Evolutionary conservation across 73 alveolate genomes (phyloP).

Genomic region (Paramecium bursaria): DNA sequence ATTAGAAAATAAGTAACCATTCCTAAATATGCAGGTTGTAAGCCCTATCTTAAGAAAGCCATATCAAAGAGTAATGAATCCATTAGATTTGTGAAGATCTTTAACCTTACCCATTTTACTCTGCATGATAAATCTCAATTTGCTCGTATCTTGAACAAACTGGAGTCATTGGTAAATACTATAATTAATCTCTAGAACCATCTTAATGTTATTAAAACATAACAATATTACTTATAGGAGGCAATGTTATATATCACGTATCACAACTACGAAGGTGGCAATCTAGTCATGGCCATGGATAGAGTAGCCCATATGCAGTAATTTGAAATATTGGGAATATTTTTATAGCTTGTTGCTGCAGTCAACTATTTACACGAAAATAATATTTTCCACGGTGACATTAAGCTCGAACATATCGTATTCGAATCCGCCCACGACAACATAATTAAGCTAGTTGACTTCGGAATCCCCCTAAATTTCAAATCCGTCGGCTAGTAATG

Average conservation of each 20-base stretch:
- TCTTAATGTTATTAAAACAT: constrained; percentile 6
- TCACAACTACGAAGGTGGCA: constrained; percentile 27
- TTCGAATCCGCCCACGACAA: not conserved
- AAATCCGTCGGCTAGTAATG: constrained; percentile 24
- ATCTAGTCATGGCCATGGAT: not conserved
- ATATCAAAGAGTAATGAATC: no score
- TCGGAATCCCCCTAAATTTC: not conserved
- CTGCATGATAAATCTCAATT: no score
- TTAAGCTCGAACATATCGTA: constrained; percentile 22
- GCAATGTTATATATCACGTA: not conserved
- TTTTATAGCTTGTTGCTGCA: constrained; percentile 32
- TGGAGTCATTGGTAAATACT: no score
- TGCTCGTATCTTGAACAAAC: no score
- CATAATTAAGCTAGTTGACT: constrained; percentile 29
- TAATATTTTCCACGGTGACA: constrained; percentile 18
- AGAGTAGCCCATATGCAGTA: not conserved
- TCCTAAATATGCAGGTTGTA: no score
- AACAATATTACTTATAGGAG: not conserved
- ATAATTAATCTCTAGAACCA: no score
- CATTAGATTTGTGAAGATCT: no score
- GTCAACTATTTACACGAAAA: constrained; percentile 11
- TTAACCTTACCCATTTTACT: no score
- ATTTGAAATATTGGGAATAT: not conserved
- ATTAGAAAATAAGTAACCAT: no score
- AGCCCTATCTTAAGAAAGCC: no score